Evolutionary conservation across 345 rosid genomes (phyloP).

Genomic region (Turritis glabra): DNA sequence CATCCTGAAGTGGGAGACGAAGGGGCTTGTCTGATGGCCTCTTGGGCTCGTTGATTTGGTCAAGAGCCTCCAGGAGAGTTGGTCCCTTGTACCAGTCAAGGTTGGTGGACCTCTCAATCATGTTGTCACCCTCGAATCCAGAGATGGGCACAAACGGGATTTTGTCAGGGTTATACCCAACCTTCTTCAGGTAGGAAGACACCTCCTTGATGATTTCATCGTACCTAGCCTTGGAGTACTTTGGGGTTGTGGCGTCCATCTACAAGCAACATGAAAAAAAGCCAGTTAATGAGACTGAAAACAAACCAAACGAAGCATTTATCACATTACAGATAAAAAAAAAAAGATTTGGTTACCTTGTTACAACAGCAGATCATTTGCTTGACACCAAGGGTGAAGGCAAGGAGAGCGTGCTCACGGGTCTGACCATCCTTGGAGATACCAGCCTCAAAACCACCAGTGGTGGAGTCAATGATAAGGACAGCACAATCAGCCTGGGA

Average conservation of each 20-base stretch:
- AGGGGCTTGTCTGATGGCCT: constrained; percentile 94
- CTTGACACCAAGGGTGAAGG: constrained; percentile 94
- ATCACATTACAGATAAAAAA: not conserved
- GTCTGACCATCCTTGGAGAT: constrained; percentile 90
- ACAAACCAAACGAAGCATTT: not conserved
- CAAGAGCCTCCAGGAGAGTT: constrained; percentile 52
- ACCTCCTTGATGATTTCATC: constrained; percentile 61
- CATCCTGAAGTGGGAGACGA: constrained; percentile 71
- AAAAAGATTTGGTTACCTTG: constrained; percentile 44
- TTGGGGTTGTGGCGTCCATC: constrained; percentile 66
- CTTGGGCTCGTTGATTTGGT: constrained; percentile 62
- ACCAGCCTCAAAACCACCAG: constrained; percentile 89
- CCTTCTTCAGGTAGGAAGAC: constrained; percentile 59
- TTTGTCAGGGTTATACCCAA: constrained; percentile 59
- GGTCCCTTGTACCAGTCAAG: constrained; percentile 64
- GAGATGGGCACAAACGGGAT: constrained; percentile 57
- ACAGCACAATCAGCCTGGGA: constrained; percentile 88
- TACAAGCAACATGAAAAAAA: not conserved
- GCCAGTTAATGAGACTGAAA: not conserved
- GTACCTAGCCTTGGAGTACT: constrained; percentile 62
- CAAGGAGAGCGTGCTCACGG: constrained; percentile 85
- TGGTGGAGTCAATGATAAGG: constrained; percentile 75
- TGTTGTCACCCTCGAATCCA: constrained; percentile 61
- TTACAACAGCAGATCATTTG: constrained; percentile 80
- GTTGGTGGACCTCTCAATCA: constrained; percentile 57